Evolutionary conservation across 2,329 filamentous ascomycete species (phyloP).

Genomic region (Graphilbum sp.): DNA sequence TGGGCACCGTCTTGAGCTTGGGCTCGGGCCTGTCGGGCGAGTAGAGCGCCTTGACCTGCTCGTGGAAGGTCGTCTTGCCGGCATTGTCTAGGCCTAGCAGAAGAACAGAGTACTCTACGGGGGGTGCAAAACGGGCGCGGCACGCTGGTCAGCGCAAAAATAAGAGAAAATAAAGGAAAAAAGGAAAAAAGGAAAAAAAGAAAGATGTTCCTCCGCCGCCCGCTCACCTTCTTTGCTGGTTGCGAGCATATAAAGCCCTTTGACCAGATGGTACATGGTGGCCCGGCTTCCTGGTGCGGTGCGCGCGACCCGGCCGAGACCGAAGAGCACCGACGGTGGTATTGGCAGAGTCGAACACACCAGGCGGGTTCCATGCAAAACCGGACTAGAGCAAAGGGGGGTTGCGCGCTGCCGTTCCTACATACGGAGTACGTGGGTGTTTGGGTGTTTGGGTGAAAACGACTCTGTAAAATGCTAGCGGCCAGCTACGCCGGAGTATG

Average conservation of each 20-base stretch:
- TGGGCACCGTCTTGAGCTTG: constrained; percentile 78
- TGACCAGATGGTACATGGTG: constrained; percentile 86
- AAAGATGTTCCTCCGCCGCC: no score
- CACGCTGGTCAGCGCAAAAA: no score
- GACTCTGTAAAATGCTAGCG: no score
- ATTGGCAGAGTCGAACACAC: background rate
- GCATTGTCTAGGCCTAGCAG: constrained; percentile 96
- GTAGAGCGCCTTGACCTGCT: constrained; percentile 87
- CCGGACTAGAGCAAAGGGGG: no score
- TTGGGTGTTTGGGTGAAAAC: no score
- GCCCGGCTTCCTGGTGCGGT: background rate
- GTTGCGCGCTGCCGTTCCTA: no score
- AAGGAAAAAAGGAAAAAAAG: no score
- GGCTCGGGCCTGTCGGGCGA: constrained; percentile 42
- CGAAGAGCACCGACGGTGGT: background rate
- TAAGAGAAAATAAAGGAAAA: no score
- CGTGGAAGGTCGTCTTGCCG: constrained; percentile 94
- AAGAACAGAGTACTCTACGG: constrained; percentile 86
- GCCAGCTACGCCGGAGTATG: no score
- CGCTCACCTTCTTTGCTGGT: constrained; percentile 87
- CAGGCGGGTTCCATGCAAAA: no score
- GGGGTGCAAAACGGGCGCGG: no score
- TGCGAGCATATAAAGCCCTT: constrained; percentile 85
- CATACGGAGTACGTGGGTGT: no score
- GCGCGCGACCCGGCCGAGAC: background rate